Conservation (phyloP, 768 basidiomycete species). For the Candolleomyces eurysporus region DNA sequence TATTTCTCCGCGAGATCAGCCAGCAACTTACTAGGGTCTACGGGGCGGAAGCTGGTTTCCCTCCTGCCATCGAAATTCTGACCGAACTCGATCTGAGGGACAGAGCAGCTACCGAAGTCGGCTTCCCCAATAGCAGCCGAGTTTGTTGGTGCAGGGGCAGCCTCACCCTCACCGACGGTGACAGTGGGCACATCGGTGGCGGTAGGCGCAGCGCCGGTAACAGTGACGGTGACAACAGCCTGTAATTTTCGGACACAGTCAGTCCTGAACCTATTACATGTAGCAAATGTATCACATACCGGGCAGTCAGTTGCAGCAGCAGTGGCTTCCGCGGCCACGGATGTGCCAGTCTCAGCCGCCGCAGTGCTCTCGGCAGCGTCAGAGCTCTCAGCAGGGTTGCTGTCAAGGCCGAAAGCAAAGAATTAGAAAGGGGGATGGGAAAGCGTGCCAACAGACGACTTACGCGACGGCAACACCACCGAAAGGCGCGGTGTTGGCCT, state of each 20-base stretch:
- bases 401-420: too few relatives aligned
- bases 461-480: constrained; percentile 25
- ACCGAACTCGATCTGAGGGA: constrained; percentile 59
- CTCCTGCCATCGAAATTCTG: constrained; percentile 54
- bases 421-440: background rate
- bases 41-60: constrained; percentile 60
- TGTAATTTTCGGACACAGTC: background rate
- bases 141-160: constrained; percentile 10
- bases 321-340: constrained; percentile 11
- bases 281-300: constrained; percentile 14
- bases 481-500: constrained; percentile 49
- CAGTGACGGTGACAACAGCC: constrained; percentile 36
- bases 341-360: constrained; percentile 5
- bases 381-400: too few relatives aligned
- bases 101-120: constrained; percentile 54
- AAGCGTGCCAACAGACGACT: background rate
- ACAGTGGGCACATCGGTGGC: constrained; percentile 27
- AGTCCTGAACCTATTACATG: constrained; percentile 15
- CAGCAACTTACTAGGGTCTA: constrained; percentile 37
- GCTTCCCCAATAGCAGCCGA: constrained; percentile 18
- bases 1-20: background rate
- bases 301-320: constrained; percentile 14
- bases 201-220: constrained; percentile 22
- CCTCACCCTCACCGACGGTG: constrained; percentile 22
- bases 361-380: background rate